These are phyloP conservation scores for Pseudozyma thailandica DNA, from an alignment of 1,284 basidiomycete genomes.

Conservation along the genomic window DNA sequence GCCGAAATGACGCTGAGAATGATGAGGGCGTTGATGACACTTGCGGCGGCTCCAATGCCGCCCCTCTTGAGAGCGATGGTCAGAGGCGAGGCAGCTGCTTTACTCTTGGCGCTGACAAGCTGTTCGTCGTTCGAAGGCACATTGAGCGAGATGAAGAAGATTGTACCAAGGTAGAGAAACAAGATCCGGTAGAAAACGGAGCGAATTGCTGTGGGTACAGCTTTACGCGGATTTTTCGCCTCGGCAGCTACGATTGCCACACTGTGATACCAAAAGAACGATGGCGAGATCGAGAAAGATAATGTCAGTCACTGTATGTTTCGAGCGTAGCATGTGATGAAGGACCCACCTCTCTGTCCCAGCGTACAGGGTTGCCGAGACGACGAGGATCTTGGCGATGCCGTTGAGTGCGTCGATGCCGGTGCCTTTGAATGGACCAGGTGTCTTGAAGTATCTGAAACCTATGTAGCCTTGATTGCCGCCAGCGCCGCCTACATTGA, in stretches of 20 bases:
- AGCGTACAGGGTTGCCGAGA: conserved; percentile 75
- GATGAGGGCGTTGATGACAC: conserved; percentile 56
- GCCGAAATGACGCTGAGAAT: conserved; percentile 52
- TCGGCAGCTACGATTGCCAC: conserved; percentile 48
- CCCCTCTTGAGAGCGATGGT: conserved; percentile 51
- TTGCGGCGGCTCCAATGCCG: conserved; percentile 40
- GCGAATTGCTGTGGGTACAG: conserved; percentile 64
- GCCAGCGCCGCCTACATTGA: conserved; percentile 42
- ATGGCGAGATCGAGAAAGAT: too few species aligned
- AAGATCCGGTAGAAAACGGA: conserved; percentile 79
- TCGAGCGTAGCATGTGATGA: too few species aligned
- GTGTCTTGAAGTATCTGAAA: conserved; percentile 63
- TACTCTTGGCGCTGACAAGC: conserved; percentile 35
- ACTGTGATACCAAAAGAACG: too few species aligned
- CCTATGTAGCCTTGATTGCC: conserved; percentile 45
- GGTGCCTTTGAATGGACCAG: conserved; percentile 68
- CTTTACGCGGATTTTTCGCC: conserved; percentile 43
- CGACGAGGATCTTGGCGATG: conserved; percentile 74
- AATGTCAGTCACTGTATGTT: too few species aligned
- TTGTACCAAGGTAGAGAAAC: conserved; percentile 73
- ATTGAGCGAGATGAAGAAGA: conserved; percentile 56
- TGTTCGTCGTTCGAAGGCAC: conserved; percentile 35
- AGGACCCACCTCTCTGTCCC: conserved; percentile 79
- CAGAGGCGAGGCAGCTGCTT: conserved; percentile 47
- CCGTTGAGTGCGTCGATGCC: conserved; percentile 57